Evolutionary conservation across 768 basidiomycete genomes (phyloP), one percentile per base, ranked within the genome.

Genomic region (Lentinula detonsa): DNA sequence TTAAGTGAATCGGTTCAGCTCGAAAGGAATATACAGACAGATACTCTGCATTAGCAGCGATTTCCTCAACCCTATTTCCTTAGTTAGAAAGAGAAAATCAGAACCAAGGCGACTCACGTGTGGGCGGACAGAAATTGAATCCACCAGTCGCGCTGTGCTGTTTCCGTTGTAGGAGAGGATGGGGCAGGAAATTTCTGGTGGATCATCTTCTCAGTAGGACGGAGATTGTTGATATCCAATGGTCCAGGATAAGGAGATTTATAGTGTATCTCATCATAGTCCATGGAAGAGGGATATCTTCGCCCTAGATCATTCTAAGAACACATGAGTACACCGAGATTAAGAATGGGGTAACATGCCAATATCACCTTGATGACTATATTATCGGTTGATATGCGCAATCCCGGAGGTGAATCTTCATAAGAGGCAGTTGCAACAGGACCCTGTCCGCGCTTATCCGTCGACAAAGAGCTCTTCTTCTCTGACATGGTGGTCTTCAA

Each of bases 1-100:
- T 16, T 28, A 60, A 23, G 21, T 18, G 43, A 46, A 42, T 8
- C 7, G 21, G 4, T 21, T 21, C 4, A 7, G 8, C 9, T 8
- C 9, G 46, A 7, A 48, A 31, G 33, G 46, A 40, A 33, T 23
- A 56, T 28, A 72, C 81, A 61, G 61, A 88, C 86, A 88, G 67
- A 56, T 76, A 77, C 43, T 77, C 70, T 33, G 88, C 66, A 63
- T 87, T 85, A 31, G 73, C 68, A 35, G 72, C 68, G 23, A 88
- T 81, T 56, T 79, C 79, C 60, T 76, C 73, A 60, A 84, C 64
- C 51, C 84, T 86, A 59, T 55, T 59, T 40, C 33, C 9, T n/a
- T 54, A 18, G 21, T 37, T n/a, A 54, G n/a, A 40, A 18, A 10
- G 28, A 54, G 34, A 3, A 5, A 21, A n/a, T 7, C 15, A 43